Evolutionary conservation across 2,329 filamentous ascomycete genomes (phyloP), one percentile per base, ranked within the genome.

Genomic region (Nemania sp.): DNA sequence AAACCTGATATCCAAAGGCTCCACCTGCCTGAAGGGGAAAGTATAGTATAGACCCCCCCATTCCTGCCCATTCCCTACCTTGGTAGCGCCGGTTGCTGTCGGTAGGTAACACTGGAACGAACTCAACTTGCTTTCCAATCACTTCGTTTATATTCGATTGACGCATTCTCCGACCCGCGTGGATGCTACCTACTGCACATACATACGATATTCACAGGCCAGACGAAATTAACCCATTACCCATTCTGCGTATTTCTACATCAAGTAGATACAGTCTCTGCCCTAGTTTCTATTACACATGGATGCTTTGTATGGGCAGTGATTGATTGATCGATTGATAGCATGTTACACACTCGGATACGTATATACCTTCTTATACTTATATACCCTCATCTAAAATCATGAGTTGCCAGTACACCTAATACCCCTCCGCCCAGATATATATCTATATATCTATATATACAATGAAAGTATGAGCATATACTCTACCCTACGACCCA

Each of bases 11-110:
- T 15, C 10, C 1, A 13, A n/a, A n/a, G 41, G 41, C 41, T 56
- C 64, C 58, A 58, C 64, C n/a, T 66, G n/a, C 63, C 52, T n/a
- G 43, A 56, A 38, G 13, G 41, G 57, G 63, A 51, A 60, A 52
- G 26, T 29, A 29, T 20, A 52, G 26, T 29, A 29, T 20, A 11
- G n/a, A 15, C 52, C n/a, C 26, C 3, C 11, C 49, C 32, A 35
- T 35, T 35, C 7, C 32, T 4, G 29, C n/a, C n/a, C n/a, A n/a
- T n/a, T n/a, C n/a, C n/a, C n/a, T n/a, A n/a, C n/a, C n/a, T n/a
- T n/a, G n/a, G n/a, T n/a, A n/a, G n/a, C n/a, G n/a, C n/a, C n/a
- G n/a, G n/a, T n/a, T n/a, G n/a, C n/a, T n/a, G n/a, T n/a, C n/a
- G n/a, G n/a, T 15, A 15, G 11, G 11, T 41, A 15, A 41, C 38